phyloP scores from a whole-genome alignment of 441 rosid genomes.

The Raphanus hybrid region DNA sequence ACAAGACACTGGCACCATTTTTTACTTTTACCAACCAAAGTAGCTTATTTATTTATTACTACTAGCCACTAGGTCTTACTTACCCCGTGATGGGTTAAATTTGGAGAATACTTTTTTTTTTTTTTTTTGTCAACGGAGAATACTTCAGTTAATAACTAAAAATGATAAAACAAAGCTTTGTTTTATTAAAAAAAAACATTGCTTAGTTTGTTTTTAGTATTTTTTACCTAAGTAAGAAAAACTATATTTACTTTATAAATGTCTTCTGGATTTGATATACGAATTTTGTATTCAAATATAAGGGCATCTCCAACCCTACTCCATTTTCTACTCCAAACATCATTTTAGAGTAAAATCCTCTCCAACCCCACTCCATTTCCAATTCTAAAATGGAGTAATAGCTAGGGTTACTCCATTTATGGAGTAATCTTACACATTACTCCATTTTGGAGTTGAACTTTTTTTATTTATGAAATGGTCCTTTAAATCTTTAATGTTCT shows the following conservation, averaged over 20 bases:
- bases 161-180: neutral
- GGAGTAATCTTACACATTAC: no score
- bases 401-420: no score
- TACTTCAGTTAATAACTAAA: neutral
- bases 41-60: constrained; percentile 16
- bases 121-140: no score
- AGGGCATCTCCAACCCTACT: no score
- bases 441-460: no score
- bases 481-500: no score
- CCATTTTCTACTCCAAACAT: no score
- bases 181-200: neutral
- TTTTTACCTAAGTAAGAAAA: neutral
- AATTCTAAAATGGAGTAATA: no score
- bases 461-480: no score
- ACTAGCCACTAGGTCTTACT: neutral
- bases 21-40: constrained; percentile 17
- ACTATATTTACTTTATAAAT: neutral
- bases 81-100: constrained; percentile 4
- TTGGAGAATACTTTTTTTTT: neutral
- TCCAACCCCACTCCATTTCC: no score
- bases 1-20: neutral
- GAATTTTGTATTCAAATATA: neutral
- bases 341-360: no score
- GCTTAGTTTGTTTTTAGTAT: neutral
- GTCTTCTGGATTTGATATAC: neutral